Evolutionary conservation across 345 rosid genomes (phyloP).

Genomic region (Cardamine occulta): DNA sequence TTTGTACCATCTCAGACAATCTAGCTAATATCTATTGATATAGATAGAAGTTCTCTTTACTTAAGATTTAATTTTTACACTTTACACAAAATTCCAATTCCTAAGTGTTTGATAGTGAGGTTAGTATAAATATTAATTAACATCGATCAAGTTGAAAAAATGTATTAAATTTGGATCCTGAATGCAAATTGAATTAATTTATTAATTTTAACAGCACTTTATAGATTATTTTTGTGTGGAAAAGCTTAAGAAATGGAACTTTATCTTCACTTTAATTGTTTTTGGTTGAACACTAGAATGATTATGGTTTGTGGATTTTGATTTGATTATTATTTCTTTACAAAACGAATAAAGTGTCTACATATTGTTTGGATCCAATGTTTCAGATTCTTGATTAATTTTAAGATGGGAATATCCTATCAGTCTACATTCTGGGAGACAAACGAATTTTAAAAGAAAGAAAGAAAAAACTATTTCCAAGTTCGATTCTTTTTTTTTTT

Average conservation of each 20-base stretch:
- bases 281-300: conserved; percentile 35
- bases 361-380: conserved; percentile 17
- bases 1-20: conserved; percentile 6
- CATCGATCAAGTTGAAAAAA: neutral
- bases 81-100: conserved; percentile 12
- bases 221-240: conserved; percentile 6
- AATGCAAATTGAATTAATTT: conserved; percentile 25
- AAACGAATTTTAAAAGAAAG: conserved; percentile 19
- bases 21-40: conserved; percentile 6
- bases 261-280: conserved; percentile 21
- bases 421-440: conserved; percentile 29
- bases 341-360: conserved; percentile 4
- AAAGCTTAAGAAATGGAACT: conserved; percentile 9
- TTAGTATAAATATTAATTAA: conserved; percentile 5
- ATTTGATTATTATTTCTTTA: conserved; percentile 20
- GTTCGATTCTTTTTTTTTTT: conserved; percentile 32
- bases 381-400: conserved; percentile 3
- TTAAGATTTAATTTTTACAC: conserved; percentile 12
- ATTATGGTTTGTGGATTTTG: conserved; percentile 6
- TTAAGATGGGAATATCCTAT: conserved; percentile 26
- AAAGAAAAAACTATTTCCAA: neutral
- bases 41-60: conserved; percentile 5
- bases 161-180: neutral
- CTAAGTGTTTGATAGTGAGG: conserved; percentile 20
- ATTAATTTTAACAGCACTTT: neutral